These are phyloP conservation scores for Microdochium paspali DNA, from an alignment of 2,329 filamentous ascomycete species.

Conservation along the genomic window DNA sequence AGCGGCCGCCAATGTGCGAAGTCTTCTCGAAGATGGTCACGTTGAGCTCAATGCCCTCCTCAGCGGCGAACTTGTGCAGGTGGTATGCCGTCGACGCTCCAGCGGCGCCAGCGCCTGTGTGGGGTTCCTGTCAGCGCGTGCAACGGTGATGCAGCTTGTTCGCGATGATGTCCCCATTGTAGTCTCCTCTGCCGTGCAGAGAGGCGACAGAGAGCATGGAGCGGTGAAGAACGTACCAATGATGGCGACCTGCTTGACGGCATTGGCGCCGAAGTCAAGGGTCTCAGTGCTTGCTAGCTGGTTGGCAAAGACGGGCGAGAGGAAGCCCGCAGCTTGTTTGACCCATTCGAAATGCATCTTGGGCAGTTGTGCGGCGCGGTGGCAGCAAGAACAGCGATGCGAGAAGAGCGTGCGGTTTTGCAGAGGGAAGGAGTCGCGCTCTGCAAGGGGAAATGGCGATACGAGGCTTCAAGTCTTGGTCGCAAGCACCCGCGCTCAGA, in stretches of 20 bases:
- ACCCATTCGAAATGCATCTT: neutral
- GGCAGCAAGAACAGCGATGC: no score
- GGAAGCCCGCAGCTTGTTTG: constrained; percentile 40
- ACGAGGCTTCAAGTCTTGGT: no score
- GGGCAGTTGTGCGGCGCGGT: no score
- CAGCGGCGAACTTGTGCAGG: constrained; percentile 59
- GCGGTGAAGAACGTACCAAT: constrained; percentile 33
- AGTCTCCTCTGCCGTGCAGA: no score
- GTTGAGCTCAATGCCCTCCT: constrained; percentile 53
- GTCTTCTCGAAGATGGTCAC: constrained; percentile 84
- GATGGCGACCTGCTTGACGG: constrained; percentile 50
- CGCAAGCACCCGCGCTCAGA: no score
- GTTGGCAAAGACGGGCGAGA: constrained; percentile 39
- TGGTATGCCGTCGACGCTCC: constrained; percentile 84
- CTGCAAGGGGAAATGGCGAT: neutral
- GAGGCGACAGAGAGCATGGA: constrained; percentile 6
- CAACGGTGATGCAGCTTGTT: no score
- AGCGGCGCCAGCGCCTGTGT: constrained; percentile 73
- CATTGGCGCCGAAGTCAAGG: constrained; percentile 27
- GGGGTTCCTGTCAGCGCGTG: constrained; percentile 2
- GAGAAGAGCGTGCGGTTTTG: no score
- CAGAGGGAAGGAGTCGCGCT: neutral
- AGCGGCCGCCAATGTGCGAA: constrained; percentile 71
- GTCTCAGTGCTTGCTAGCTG: constrained; percentile 36
- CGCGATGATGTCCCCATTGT: neutral